Conservation (phyloP, 1,284 basidiomycete species). For the Microbotryum silenes-acaulis region DNA sequence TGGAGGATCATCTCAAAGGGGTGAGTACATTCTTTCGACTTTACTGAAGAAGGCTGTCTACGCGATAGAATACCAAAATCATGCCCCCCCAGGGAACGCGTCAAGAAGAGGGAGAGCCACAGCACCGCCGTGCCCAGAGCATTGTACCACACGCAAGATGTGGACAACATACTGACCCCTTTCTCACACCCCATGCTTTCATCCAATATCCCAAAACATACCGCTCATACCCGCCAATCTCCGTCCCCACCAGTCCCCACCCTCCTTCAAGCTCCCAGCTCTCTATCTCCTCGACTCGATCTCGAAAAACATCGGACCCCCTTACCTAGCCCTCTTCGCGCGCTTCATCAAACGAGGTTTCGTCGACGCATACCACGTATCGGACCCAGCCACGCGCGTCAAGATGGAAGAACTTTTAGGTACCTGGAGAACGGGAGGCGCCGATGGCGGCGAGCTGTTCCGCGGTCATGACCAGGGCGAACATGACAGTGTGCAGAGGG, state of each 20-base stretch:
- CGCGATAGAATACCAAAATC: no score
- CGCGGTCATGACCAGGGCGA: conserved; percentile 41
- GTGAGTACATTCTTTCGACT: conserved; percentile 37
- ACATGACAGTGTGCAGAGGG: conserved; percentile 24
- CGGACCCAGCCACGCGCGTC: conserved; percentile 55
- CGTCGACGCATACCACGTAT: conserved; percentile 61
- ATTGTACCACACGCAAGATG: no score
- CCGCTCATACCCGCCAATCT: no score
- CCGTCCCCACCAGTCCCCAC: conserved; percentile 35
- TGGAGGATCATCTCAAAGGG: conserved; percentile 74
- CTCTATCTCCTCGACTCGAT: conserved; percentile 96
- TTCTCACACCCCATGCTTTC: no score
- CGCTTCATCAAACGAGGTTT: conserved; percentile 50
- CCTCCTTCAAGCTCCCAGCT: conserved; percentile 81
- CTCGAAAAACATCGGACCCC: conserved; percentile 78
- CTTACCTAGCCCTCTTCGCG: conserved; percentile 59
- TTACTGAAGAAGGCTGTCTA: no score
- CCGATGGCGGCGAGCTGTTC: conserved; percentile 71
- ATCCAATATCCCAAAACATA: no score
- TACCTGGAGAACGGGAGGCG: conserved; percentile 80
- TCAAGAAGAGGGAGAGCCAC: no score
- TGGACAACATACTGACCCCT: no score
- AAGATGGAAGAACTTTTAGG: conserved; percentile 95
- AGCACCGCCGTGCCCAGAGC: no score
- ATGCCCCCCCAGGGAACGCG: no score